These are phyloP conservation scores for Neonothopanus nambi DNA, from an alignment of 1,284 basidiomycete genomes.

Conservation along the genomic window DNA sequence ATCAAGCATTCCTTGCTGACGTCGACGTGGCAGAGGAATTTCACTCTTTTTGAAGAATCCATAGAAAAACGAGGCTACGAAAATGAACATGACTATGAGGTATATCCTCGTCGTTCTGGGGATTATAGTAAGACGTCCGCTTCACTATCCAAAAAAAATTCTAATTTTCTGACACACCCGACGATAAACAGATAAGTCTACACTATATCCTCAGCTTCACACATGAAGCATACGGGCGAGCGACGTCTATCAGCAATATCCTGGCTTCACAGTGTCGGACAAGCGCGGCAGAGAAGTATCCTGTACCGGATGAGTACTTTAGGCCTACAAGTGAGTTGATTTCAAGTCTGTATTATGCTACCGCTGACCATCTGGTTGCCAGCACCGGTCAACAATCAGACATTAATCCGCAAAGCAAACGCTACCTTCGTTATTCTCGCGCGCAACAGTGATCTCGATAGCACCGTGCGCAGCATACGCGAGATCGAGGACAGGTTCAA, in stretches of 20 bases:
- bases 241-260: conserved; percentile 21
- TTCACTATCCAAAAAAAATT: background rate
- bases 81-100: conserved; percentile 10
- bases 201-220: conserved; percentile 16
- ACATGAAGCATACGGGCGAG: conserved; percentile 23
- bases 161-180: too few species aligned
- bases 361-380: too few species aligned
- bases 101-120: conserved; percentile 7
- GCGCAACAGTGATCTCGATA: conserved; percentile 40
- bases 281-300: background rate
- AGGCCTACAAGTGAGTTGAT: background rate
- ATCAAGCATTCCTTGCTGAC: too few species aligned
- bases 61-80: background rate
- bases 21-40: too few species aligned
- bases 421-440: conserved; percentile 47
- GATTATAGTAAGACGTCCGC: conserved; percentile 1
- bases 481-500: conserved; percentile 66
- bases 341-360: too few species aligned
- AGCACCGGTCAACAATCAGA: background rate
- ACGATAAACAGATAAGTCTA: conserved; percentile 7
- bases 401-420: conserved; percentile 32
- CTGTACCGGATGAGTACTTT: conserved; percentile 13
- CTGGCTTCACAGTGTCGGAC: conserved; percentile 13
- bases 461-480: conserved; percentile 36
- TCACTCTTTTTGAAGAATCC: too few species aligned